Base-by-base conservation (phyloP, 495 filamentous ascomycete species). In the Hypoxylon fragiforme region DNA sequence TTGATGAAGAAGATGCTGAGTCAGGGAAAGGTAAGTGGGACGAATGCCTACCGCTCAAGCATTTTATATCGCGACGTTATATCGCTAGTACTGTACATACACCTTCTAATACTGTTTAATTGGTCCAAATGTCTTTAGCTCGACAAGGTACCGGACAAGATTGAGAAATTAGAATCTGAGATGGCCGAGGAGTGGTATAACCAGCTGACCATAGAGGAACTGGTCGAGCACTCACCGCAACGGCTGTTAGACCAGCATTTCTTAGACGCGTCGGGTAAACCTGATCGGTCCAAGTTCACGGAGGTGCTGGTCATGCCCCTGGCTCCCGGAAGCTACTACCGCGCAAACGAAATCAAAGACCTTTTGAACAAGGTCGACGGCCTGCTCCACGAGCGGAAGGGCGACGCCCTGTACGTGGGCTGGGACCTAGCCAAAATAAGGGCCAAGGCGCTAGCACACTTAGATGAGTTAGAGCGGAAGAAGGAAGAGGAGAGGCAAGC, bases 171-270 rank as follows among this genome's bases (percentile, higher is more conserved):
- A 11, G 42, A 21, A 14, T n/a, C 30, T 3, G 39, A 60, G 45
- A 41, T 60, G 39, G 37, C 50, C 26, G 34, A 5, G 11, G 40
- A 56, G 21, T 64, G 50, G 50, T 24, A 60, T n/a, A 36, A 41
- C n/a, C 42, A 47, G 34, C 26, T 50, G 39, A 54, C 50, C 3
- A 20, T 48, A n/a, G 45, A 47, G 13, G 32, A 60, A 24, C 38
- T 60, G 18, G 34, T 38, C 8, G 8, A 38, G 9, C 7, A 21
- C 6, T 2, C 57, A 39, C 18, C 57, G 8, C 34, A 61, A 14
- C 51, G 21, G 43, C 13, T 51, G 24, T 43, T 57, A 19, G 44
- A 56, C 9, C 55, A 35, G 18, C 48, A 60, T 28, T 64, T 64
- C 56, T 34, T 64, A 22, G 37, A 43, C 24, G 5, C 14, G 2